Evolutionary conservation across 371 early-diverging fungal species (phyloP).

Genomic region (Umbelopsis sp.): DNA sequence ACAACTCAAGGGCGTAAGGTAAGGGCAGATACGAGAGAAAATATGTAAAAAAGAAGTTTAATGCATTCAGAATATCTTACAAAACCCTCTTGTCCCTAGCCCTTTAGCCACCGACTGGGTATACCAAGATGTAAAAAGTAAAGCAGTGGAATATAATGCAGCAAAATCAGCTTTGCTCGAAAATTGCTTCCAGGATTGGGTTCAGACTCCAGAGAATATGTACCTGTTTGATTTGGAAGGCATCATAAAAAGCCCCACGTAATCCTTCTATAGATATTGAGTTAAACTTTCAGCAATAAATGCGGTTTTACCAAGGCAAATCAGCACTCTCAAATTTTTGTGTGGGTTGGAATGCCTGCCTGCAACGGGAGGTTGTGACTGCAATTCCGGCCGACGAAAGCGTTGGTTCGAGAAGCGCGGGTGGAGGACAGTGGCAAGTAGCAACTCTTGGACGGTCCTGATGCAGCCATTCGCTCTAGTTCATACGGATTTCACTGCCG

Average conservation of each 20-base stretch:
- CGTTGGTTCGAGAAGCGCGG: not conserved
- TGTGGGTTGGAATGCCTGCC: no score
- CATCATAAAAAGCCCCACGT: not conserved
- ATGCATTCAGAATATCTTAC: not conserved
- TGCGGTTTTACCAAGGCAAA: no score
- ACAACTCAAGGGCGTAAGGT: constrained; percentile 2
- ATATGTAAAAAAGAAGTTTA: no score
- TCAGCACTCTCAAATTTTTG: no score
- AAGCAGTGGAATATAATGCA: constrained; percentile 40
- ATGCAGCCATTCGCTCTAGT: constrained; percentile 1
- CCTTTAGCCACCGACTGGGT: constrained; percentile 16
- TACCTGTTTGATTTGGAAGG: constrained; percentile 38
- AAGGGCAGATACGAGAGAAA: not conserved
- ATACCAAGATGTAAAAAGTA: constrained; percentile 53
- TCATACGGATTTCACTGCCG: not conserved
- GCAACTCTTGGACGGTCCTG: not conserved
- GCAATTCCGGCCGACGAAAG: not conserved
- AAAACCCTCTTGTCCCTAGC: not conserved
- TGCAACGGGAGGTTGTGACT: no score
- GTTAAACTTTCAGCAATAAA: no score
- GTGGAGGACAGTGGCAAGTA: not conserved
- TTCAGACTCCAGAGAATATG: constrained; percentile 45
- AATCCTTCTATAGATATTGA: not conserved
- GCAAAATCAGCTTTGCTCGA: constrained; percentile 50
- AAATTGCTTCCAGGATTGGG: constrained; percentile 57